Conservation (phyloP, 139 green algal species). For the Chlamydomonas urium region DNA sequence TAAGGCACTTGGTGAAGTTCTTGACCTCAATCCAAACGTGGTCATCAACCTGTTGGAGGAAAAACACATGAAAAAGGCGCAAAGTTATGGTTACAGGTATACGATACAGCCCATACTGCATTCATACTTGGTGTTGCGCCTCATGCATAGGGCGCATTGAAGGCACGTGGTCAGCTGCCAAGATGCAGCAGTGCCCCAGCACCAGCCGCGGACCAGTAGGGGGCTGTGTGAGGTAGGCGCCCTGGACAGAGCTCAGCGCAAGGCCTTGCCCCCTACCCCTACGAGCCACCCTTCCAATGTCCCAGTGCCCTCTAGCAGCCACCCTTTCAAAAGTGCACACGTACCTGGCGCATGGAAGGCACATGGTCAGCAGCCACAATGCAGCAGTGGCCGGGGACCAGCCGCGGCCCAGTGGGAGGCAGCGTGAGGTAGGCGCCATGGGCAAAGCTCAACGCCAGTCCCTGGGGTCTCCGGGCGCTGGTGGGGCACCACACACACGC, state of each 20-base stretch:
- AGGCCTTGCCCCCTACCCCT: too few relatives aligned
- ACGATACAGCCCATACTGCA: not conserved
- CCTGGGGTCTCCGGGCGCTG: conserved; percentile 34
- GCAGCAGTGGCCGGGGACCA: conserved; percentile 78
- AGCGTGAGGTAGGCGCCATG: conserved; percentile 80
- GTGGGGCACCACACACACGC: conserved; percentile 34
- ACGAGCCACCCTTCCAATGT: not conserved
- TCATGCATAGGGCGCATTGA: conserved; percentile 43
- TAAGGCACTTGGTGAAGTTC: conserved; percentile 98
- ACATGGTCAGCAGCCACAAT: conserved; percentile 79
- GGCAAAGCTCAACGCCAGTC: conserved; percentile 81
- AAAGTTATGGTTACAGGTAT: not conserved
- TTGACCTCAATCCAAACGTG: conserved; percentile 88
- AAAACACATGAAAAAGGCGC: not conserved
- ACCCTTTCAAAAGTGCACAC: not conserved
- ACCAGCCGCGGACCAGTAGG: conserved; percentile 62
- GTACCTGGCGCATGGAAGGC: conserved; percentile 47
- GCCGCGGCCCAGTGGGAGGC: conserved; percentile 52
- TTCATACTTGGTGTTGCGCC: too few relatives aligned
- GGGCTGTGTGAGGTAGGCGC: conserved; percentile 81
- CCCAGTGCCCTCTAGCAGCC: not conserved
- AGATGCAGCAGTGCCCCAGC: conserved; percentile 80
- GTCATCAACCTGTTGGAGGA: conserved; percentile 61
- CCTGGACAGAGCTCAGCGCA: conserved; percentile 71
- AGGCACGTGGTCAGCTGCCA: conserved; percentile 66